phyloP scores from a whole-genome alignment of 2,329 filamentous ascomycete genomes.

The Thielaviopsis ethacetica region DNA sequence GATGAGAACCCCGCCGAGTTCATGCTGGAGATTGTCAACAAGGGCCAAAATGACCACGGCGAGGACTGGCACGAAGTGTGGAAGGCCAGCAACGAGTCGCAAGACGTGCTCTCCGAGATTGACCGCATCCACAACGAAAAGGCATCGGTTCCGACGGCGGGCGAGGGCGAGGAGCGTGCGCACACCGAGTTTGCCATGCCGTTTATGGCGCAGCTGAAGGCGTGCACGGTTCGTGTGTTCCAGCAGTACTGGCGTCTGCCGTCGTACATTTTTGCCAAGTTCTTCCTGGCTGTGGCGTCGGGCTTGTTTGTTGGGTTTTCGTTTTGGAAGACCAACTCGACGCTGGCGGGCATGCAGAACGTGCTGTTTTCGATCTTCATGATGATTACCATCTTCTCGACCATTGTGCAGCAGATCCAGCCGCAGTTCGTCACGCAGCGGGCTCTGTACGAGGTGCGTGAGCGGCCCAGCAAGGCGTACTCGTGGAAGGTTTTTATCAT shows the following conservation, averaged over 20 bases:
- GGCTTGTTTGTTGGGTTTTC: slow-evolving; percentile 62
- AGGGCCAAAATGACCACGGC: slow-evolving; percentile 22
- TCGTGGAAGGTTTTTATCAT: slow-evolving; percentile 60
- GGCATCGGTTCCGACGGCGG: slow-evolving; percentile 13
- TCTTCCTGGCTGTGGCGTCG: slow-evolving; percentile 39
- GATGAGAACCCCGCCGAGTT: slow-evolving; percentile 62
- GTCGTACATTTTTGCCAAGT: slow-evolving; percentile 60
- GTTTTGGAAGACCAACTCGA: slow-evolving; percentile 40
- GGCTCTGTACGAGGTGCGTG: slow-evolving; percentile 59
- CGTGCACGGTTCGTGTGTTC: slow-evolving; percentile 54
- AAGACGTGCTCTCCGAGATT: slow-evolving; percentile 42
- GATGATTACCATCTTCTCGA: slow-evolving; percentile 57
- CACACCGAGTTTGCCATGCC: slow-evolving; percentile 63
- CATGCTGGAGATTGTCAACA: slow-evolving; percentile 44
- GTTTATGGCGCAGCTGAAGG: slow-evolving; percentile 45
- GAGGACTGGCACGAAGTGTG: slow-evolving; percentile 55
- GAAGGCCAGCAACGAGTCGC: slow-evolving; percentile 35
- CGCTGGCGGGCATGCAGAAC: slow-evolving; percentile 55
- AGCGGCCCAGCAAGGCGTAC: slow-evolving; percentile 58
- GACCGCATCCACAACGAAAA: slow-evolving; percentile 41
- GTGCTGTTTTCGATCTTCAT: slow-evolving; percentile 63
- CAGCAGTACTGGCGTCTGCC: slow-evolving; percentile 76
- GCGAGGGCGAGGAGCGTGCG: slow-evolving; percentile 15
- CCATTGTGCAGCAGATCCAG: slow-evolving; percentile 54
- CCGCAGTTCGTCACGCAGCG: slow-evolving; percentile 62